Evolutionary conservation across 2,329 filamentous ascomycete genomes (phyloP), one percentile per base, ranked within the genome.

Genomic region (Arachnomyces sp.): DNA sequence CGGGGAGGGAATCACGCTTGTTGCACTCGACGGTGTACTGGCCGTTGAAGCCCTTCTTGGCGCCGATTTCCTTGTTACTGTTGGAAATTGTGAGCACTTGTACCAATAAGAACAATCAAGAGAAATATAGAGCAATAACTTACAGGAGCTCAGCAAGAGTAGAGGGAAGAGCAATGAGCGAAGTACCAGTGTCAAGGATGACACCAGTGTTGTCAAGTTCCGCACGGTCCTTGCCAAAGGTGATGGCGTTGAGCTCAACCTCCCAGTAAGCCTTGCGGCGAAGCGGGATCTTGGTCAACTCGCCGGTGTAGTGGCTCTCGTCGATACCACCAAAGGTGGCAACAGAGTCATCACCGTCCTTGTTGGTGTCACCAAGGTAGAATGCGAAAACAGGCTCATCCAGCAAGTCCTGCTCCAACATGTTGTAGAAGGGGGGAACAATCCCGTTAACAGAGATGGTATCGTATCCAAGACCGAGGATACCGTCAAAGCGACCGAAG

Each of bases 181-280:
- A 98, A 61, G 92, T 98, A 57, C 92, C 92, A 41, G 92, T 98
- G 75, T 98, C 92, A 46, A 98, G 84, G 51, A 98, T 95, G 56
- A 88, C 86, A 70, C 92, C 93, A 43, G 88, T 95, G 74, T 86
- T 79, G 50, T 96, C 90, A 49, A 96, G 81, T 65, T 94, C 84
- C 46, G 89, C 89, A 51, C 79, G 81, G 59, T 84, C 78, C 39
- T 89, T 76, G 55, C 92, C 93, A 49, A 95, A 87, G 41, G 83
- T 80, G 68, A 98, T 92, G 49, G 87, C 76, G 58, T 96, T 82
- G 46, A 98, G 81, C 58, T 96, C 89, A 41, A 98, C 90, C 76
- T 98, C 92, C 92, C 92, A 98, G 78, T 98, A 98, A 36, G 92
- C 92, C 82, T 96, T 96, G 64, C 92, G 86, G 66, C 92, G 86